Percentiles rank a stretch among this genome's conserved stretches.
Conservation (phyloP, 2,329 filamentous ascomycete species). For the Aureobasidium zeae region DNA sequence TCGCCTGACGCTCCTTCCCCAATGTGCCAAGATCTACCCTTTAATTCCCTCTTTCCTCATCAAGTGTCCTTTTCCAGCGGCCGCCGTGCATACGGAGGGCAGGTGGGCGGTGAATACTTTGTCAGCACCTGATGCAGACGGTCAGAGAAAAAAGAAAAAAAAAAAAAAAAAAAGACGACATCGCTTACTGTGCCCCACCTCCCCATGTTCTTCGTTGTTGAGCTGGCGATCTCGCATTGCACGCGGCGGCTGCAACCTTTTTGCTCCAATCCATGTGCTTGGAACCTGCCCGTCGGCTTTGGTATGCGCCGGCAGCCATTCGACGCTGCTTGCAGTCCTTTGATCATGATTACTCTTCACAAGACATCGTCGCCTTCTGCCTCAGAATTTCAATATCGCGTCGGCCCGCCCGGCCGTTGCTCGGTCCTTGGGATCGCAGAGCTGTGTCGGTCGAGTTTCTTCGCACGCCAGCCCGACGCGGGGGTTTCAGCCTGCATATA, state of each 20-base stretch:
- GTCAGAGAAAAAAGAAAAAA: not conserved
- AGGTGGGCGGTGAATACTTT: not conserved
- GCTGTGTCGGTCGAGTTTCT: not conserved
- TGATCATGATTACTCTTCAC: not conserved
- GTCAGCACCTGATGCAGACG: not conserved
- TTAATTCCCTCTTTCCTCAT: slow-evolving; percentile 10
- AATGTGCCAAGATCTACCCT: slow-evolving; percentile 1
- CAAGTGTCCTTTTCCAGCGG: slow-evolving; percentile 5
- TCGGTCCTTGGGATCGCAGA: slow-evolving; percentile 7
- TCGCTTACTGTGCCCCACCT: slow-evolving; percentile 2
- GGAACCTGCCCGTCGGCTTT: slow-evolving; percentile 1
- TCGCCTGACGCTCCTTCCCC: slow-evolving; percentile 2
- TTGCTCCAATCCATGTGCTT: too few species aligned
- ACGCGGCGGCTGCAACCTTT: slow-evolving; percentile 6
- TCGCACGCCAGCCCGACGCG: slow-evolving; percentile 5
- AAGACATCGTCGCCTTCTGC: not conserved
- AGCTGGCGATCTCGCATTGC: slow-evolving; percentile 8
- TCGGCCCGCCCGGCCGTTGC: not conserved
- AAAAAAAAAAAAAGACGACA: not conserved
- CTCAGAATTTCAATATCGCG: not conserved
- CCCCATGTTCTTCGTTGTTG: slow-evolving; percentile 2
- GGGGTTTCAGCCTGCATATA: slow-evolving; percentile 10
- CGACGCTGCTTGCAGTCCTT: not conserved
- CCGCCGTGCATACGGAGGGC: not conserved
- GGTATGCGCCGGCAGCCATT: slow-evolving; percentile 6